A percentile compares a stretch with the other conserved stretches of the same genome.
These are phyloP conservation scores for Geotrichum citri-aurantii DNA, from an alignment of 1,139 yeast species.

Conservation along the genomic window DNA sequence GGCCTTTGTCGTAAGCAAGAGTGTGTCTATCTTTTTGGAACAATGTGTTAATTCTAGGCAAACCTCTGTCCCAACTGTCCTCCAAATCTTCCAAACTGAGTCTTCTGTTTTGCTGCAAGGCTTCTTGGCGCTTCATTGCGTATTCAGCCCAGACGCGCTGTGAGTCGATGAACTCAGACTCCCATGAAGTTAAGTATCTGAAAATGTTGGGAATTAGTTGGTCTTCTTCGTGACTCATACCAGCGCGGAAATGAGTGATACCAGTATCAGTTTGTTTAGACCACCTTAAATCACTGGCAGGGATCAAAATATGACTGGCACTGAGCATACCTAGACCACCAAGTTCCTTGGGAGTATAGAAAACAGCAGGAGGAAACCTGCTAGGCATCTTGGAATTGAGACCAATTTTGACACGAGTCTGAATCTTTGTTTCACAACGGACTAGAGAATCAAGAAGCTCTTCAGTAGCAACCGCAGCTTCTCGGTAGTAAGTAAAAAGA, in stretches of 20 bases:
- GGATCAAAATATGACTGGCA: conserved; percentile 92
- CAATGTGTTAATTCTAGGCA: conserved; percentile 90
- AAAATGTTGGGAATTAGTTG: conserved; percentile 88
- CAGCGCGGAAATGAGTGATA: conserved; percentile 88
- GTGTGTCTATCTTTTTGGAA: conserved; percentile 96
- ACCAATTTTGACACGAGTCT: conserved; percentile 91
- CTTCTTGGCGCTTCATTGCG: conserved; percentile 84
- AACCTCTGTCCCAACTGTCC: conserved; percentile 92
- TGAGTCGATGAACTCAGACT: conserved; percentile 88
- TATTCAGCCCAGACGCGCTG: conserved; percentile 98
- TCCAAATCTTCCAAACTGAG: conserved; percentile 91
- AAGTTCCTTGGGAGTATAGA: conserved; percentile 92
- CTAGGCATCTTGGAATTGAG: conserved; percentile 98
- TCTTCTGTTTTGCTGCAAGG: conserved; percentile 77
- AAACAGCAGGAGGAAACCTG: conserved; percentile 97
- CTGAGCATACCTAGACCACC: conserved; percentile 98
- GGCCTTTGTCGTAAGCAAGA: conserved; percentile 91
- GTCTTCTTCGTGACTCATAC: conserved; percentile 75
- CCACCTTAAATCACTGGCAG: conserved; percentile 88
- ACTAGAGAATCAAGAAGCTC: conserved; percentile 74
- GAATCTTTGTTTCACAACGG: conserved; percentile 88
- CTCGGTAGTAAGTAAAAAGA: conserved; percentile 82
- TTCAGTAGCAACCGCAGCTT: conserved; percentile 85
- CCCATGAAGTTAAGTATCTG: conserved; percentile 94
- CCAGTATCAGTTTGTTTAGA: conserved; percentile 93